Conservation (phyloP, 2,329 filamentous ascomycete genomes). For the Neofusicoccum laricinum region DNA sequence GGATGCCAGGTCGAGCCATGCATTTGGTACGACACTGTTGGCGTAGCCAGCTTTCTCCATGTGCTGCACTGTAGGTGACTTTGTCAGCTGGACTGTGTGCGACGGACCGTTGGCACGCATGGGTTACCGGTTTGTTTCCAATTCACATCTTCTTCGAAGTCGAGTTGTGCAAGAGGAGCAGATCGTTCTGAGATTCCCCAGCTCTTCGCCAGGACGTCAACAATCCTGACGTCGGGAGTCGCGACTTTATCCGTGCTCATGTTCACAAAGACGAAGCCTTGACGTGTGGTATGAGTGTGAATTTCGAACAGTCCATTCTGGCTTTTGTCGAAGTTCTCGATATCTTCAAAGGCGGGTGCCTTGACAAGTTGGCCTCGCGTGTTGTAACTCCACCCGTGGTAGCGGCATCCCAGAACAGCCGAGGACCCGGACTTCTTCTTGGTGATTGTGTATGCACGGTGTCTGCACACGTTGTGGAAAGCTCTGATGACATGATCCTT, state of each 20-base stretch:
- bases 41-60: background rate
- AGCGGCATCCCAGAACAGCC: constrained; percentile 43
- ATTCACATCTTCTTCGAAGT: constrained; percentile 36
- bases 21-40: background rate
- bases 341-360: constrained; percentile 39
- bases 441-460: constrained; percentile 44
- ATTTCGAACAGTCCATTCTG: constrained; percentile 32
- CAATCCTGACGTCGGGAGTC: constrained; percentile 17
- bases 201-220: constrained; percentile 18
- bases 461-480: constrained; percentile 47
- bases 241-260: constrained; percentile 21
- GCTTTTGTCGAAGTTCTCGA: constrained; percentile 37
- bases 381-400: constrained; percentile 48
- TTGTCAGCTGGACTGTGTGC: constrained; percentile 11
- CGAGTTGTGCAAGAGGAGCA: constrained; percentile 32
- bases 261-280: constrained; percentile 30
- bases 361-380: constrained; percentile 44
- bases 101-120: background rate
- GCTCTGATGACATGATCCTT: constrained; percentile 35
- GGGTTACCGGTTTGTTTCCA: constrained; percentile 35
- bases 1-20: background rate
- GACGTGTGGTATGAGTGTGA: constrained; percentile 22
- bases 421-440: constrained; percentile 37
- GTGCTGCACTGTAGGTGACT: constrained; percentile 9
- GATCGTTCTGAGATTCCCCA: constrained; percentile 19